These are phyloP conservation scores for Fusarium penzigii DNA, from an alignment of 2,329 filamentous ascomycete genomes.

Conservation along the genomic window DNA sequence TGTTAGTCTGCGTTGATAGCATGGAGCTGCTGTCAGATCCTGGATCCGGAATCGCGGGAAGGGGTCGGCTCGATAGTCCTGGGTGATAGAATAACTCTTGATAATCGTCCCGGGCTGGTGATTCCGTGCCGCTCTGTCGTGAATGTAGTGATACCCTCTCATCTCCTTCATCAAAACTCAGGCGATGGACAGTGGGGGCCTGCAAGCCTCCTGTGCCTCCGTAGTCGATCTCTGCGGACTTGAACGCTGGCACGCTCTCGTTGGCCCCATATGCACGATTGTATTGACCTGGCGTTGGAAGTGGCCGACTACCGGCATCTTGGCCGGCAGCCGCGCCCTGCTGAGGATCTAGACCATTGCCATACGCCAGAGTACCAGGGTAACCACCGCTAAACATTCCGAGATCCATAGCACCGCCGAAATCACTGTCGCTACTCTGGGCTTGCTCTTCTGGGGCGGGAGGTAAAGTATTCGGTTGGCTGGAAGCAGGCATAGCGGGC, in stretches of 20 bases:
- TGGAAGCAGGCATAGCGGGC: neutral
- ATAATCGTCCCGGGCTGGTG: slow-evolving; percentile 70
- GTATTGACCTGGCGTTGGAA: slow-evolving; percentile 47
- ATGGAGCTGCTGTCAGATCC: slow-evolving; percentile 62
- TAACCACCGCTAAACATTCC: slow-evolving; percentile 74
- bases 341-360: slow-evolving; percentile 46
- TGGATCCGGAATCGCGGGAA: slow-evolving; percentile 60
- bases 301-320: slow-evolving; percentile 45
- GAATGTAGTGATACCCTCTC: slow-evolving; percentile 65
- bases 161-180: slow-evolving; percentile 93
- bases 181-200: slow-evolving; percentile 69
- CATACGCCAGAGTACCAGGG: slow-evolving; percentile 53
- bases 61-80: slow-evolving; percentile 67
- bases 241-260: slow-evolving; percentile 42
- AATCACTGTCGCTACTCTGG: slow-evolving; percentile 69
- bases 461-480: slow-evolving; percentile 38
- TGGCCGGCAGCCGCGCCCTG: slow-evolving; percentile 40
- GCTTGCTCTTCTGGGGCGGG: slow-evolving; percentile 51
- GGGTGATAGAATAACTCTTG: slow-evolving; percentile 95
- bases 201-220: slow-evolving; percentile 88
- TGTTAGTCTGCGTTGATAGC: slow-evolving; percentile 45
- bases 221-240: slow-evolving; percentile 76
- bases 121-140: slow-evolving; percentile 62
- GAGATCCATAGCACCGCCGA: slow-evolving; percentile 66
- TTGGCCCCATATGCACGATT: slow-evolving; percentile 29